Conservation (phyloP, 371 early-diverging fungal species). For the Lichtheimia ornata region DNA sequence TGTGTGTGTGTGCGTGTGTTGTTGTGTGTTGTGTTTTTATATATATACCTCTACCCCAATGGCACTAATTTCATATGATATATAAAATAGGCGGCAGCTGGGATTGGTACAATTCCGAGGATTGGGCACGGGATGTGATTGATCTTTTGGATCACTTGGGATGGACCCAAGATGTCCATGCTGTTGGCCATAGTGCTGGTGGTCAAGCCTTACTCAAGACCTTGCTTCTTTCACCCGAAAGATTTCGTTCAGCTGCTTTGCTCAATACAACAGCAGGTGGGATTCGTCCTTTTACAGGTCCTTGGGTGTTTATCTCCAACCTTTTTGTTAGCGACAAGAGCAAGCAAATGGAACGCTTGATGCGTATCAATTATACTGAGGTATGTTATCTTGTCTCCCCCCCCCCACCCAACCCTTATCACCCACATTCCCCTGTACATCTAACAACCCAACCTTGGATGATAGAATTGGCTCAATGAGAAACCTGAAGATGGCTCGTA, state of each 20-base stretch:
- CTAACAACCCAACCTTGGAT: background rate
- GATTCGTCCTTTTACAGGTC: slow-evolving; percentile 20
- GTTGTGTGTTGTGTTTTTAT: too few relatives aligned
- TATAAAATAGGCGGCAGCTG: slow-evolving; percentile 18
- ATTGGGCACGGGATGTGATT: slow-evolving; percentile 62
- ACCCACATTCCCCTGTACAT: too few relatives aligned
- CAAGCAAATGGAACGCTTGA: slow-evolving; percentile 17
- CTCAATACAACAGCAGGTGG: slow-evolving; percentile 26
- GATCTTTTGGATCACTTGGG: slow-evolving; percentile 64
- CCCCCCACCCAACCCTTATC: too few relatives aligned
- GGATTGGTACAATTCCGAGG: slow-evolving; percentile 22
- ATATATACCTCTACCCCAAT: too few relatives aligned
- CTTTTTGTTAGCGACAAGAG: slow-evolving; percentile 19
- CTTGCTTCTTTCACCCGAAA: slow-evolving; percentile 10
- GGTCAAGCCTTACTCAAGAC: slow-evolving; percentile 35
- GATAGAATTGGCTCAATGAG: slow-evolving; percentile 15
- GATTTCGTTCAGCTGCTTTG: slow-evolving; percentile 20
- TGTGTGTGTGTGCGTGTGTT: too few relatives aligned
- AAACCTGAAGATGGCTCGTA: slow-evolving; percentile 13
- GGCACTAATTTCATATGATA: slow-evolving; percentile 2
- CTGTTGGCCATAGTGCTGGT: slow-evolving; percentile 80
- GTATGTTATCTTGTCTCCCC: too few relatives aligned
- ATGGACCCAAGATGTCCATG: slow-evolving; percentile 63
- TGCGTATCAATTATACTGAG: slow-evolving; percentile 26
- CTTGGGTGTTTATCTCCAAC: slow-evolving; percentile 21